Conservation (phyloP, 176 grass and related monocot genomes). For the Raddia guianensis region DNA sequence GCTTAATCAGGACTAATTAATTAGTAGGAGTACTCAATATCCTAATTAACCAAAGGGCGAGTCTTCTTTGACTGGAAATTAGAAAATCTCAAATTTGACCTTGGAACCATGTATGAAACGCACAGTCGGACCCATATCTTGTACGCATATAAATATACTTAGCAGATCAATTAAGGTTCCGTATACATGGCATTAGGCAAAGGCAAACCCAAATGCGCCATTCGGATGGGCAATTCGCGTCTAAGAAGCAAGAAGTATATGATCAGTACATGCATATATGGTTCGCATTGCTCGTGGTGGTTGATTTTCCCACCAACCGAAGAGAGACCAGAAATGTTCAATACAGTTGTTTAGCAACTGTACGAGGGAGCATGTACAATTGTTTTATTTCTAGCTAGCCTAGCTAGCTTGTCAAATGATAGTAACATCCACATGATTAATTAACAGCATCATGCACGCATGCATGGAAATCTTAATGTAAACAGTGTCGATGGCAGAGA, state of each 20-base stretch:
- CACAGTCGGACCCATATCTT: neutral
- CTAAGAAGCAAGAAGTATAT: neutral
- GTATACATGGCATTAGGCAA: neutral
- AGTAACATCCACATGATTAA: neutral
- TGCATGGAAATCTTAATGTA: neutral
- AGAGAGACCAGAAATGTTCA: neutral
- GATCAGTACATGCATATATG: too few species aligned
- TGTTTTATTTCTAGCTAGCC: too few species aligned
- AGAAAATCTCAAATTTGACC: neutral
- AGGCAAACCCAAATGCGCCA: neutral
- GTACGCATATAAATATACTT: neutral
- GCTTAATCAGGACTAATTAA: neutral
- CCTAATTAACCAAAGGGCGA: neutral
- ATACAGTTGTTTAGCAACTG: constrained; percentile 29
- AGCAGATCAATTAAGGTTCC: neutral
- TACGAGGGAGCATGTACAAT: neutral
- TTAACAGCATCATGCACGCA: neutral
- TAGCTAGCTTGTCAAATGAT: neutral
- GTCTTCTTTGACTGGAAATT: neutral
- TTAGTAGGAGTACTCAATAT: neutral
- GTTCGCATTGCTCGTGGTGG: neutral
- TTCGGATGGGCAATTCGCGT: neutral
- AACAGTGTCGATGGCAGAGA: neutral
- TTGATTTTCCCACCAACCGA: constrained; percentile 32
- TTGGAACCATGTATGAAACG: neutral